Conservation (phyloP, 345 rosid species). For the Salix dunnii region DNA sequence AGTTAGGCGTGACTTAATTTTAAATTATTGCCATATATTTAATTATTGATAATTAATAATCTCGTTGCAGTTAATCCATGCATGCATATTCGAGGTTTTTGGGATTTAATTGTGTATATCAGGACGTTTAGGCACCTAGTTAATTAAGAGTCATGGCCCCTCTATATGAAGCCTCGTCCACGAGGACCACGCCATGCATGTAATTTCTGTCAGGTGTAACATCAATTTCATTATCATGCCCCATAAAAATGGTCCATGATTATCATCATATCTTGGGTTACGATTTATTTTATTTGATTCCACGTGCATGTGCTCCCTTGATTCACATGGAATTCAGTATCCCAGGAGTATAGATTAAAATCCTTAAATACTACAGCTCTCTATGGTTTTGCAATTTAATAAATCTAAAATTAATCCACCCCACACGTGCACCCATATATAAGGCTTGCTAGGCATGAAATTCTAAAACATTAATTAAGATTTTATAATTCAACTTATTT, state of each 20-base stretch:
- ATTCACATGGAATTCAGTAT: not conserved
- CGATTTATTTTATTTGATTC: slow-evolving; percentile 1
- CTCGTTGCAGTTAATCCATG: not conserved
- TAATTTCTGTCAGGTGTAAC: slow-evolving; percentile 14
- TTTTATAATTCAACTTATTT: too few species aligned
- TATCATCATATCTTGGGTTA: not conserved
- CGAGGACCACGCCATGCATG: slow-evolving; percentile 48
- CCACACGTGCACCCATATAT: too few species aligned
- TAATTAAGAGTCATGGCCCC: slow-evolving; percentile 6
- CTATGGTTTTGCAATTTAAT: not conserved
- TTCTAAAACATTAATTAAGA: too few species aligned
- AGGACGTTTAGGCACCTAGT: not conserved
- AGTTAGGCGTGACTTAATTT: not conserved
- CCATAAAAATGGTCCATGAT: not conserved
- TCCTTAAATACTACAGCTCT: too few species aligned
- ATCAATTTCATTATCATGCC: slow-evolving; percentile 11
- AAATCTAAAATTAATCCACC: too few species aligned
- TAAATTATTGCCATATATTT: too few species aligned
- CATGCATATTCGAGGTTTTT: too few species aligned
- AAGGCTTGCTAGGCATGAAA: too few species aligned
- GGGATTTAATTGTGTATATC: not conserved
- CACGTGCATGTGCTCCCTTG: slow-evolving; percentile 16
- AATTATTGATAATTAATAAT: not conserved
- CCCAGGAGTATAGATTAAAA: not conserved
- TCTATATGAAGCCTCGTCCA: slow-evolving; percentile 48